A percentile compares a stretch with the other conserved stretches of the same genome.
Evolutionary conservation across 164 flowering plant genomes (phyloP).

Genomic region (Chimonanthus salicifolius): DNA sequence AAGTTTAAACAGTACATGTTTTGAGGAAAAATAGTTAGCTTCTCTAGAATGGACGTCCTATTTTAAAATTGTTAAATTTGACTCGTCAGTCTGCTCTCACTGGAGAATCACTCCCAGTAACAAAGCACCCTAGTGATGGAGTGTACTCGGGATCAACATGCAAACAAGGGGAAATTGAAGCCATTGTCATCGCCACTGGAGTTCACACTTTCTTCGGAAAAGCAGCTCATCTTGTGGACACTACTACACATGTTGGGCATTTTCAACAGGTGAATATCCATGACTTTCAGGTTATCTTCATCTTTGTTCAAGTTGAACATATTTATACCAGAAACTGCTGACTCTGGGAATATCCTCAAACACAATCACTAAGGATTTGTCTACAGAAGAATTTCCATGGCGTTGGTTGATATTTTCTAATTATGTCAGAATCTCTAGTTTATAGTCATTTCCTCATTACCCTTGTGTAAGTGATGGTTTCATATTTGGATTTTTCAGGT

Average conservation of each 20-base stretch:
- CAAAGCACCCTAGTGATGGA: slow-evolving; percentile 64
- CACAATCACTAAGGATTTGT: not conserved
- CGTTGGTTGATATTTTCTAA: not conserved
- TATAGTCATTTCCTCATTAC: slow-evolving; percentile 49
- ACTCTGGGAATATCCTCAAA: not conserved
- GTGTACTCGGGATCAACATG: slow-evolving; percentile 85
- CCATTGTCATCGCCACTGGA: slow-evolving; percentile 80
- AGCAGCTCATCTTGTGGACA: slow-evolving; percentile 83
- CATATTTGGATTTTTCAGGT: slow-evolving; percentile 36
- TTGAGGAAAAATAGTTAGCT: not conserved
- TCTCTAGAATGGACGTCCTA: not conserved
- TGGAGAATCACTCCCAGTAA: slow-evolving; percentile 82
- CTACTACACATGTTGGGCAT: slow-evolving; percentile 67
- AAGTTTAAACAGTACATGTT: not conserved
- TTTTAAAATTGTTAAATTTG: not conserved
- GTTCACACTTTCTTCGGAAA: slow-evolving; percentile 85
- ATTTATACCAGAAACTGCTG: not conserved
- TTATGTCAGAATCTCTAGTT: not conserved
- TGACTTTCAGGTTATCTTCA: not conserved
- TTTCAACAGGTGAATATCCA: slow-evolving; percentile 52
- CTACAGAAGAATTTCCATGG: not conserved
- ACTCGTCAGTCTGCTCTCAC: slow-evolving; percentile 68
- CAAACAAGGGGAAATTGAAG: slow-evolving; percentile 82
- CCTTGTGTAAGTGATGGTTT: slow-evolving; percentile 54
- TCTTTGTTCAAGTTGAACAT: not conserved